Conservation (phyloP, 2,329 filamentous ascomycete species). For the Chalara sp. region DNA sequence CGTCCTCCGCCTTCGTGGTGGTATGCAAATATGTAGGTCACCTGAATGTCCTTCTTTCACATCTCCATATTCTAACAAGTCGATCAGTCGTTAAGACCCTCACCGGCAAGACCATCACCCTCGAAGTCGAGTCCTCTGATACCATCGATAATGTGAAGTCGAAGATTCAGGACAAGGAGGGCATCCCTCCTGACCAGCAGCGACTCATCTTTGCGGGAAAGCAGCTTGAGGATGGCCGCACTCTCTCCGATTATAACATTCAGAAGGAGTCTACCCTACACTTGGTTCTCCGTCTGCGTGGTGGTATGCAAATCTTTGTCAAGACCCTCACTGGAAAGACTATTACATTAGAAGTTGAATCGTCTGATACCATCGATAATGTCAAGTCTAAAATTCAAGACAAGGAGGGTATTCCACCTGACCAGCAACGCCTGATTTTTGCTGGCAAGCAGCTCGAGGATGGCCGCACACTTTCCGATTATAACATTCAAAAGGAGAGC, state of each 20-base stretch:
- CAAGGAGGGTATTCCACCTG: conserved; percentile 65
- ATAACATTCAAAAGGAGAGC: conserved; percentile 80
- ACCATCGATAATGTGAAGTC: conserved; percentile 98
- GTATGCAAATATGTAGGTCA: conserved; percentile 66
- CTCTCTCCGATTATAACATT: conserved; percentile 92
- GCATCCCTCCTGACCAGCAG: conserved; percentile 91
- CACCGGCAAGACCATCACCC: conserved; percentile 94
- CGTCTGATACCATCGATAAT: conserved; percentile 63
- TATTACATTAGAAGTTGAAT: conserved; percentile 62
- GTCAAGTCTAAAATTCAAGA: conserved; percentile 67
- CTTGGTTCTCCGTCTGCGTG: conserved; percentile 72
- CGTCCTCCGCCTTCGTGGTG: conserved; percentile 81
- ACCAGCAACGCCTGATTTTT: conserved; percentile 65
- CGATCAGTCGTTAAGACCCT: conserved; percentile 65
- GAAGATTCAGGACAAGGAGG: conserved; percentile 92
- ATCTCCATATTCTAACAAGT: conserved; percentile 33
- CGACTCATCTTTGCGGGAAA: conserved; percentile 91
- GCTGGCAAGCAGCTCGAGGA: conserved; percentile 69
- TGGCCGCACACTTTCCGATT: conserved; percentile 74
- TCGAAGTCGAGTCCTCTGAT: conserved; percentile 99
- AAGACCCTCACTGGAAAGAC: conserved; percentile 67
- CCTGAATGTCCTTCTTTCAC: neutral
- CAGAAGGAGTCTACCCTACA: conserved; percentile 85
- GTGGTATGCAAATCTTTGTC: conserved; percentile 73
- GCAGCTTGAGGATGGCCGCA: conserved; percentile 88